phyloP scores from a whole-genome alignment of 495 filamentous ascomycete species.

The Aspergillus haitiensis region DNA sequence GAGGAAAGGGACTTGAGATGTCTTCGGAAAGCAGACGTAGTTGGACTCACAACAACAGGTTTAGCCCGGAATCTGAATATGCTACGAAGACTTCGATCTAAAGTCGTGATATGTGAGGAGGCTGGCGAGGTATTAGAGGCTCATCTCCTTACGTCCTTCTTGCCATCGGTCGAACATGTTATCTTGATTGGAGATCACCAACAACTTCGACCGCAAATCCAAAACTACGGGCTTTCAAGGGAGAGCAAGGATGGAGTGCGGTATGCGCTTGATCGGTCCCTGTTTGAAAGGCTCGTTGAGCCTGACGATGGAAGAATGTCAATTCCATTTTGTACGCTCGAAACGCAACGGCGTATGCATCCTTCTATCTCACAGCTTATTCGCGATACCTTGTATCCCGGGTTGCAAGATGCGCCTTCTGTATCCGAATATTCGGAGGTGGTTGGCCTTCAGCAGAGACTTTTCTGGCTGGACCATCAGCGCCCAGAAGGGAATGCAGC shows the following conservation, averaged over 20 bases:
- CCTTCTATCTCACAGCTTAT: constrained; percentile 64
- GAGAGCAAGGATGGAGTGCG: constrained; percentile 55
- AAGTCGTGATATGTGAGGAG: constrained; percentile 76
- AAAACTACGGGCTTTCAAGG: constrained; percentile 62
- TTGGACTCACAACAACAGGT: constrained; percentile 75
- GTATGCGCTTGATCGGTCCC: constrained; percentile 63
- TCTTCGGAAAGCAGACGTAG: constrained; percentile 51
- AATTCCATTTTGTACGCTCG: constrained; percentile 59
- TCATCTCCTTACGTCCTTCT: constrained; percentile 64
- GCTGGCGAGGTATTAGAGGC: constrained; percentile 76
- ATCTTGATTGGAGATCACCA: constrained; percentile 79
- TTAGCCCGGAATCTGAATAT: constrained; percentile 64
- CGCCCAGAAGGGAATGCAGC: constrained; percentile 49
- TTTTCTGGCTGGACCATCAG: constrained; percentile 77
- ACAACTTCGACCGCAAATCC: constrained; percentile 69
- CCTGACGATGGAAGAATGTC: constrained; percentile 18
- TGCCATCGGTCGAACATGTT: constrained; percentile 69
- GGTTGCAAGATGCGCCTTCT: constrained; percentile 55
- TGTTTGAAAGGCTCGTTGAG: constrained; percentile 68
- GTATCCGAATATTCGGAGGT: constrained; percentile 60
- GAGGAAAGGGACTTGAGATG: constrained; percentile 41
- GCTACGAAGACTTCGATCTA: constrained; percentile 59
- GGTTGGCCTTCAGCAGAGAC: constrained; percentile 59
- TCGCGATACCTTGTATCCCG: constrained; percentile 63
- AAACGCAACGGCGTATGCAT: constrained; percentile 77